These are phyloP conservation scores for Pneumocystis oryctolagi DNA, from an alignment of 1,139 yeast species.

Conservation along the genomic window DNA sequence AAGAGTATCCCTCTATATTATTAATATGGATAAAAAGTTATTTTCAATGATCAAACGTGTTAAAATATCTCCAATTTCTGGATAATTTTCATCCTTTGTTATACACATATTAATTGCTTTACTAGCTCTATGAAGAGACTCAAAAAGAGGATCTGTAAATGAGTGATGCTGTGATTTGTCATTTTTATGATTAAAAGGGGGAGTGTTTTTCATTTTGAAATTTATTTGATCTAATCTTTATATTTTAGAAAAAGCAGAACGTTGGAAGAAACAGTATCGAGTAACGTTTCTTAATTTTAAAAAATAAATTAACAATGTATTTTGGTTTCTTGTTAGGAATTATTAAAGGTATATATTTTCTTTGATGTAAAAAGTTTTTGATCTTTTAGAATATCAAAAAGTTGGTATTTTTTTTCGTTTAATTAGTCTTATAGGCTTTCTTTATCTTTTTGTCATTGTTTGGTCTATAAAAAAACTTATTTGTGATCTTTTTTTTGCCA, in stretches of 20 bases:
- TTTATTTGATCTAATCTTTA: not conserved
- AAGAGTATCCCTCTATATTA: conserved; percentile 18
- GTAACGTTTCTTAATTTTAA: not conserved
- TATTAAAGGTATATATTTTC: not conserved
- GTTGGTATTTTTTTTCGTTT: not conserved
- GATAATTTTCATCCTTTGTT: conserved; percentile 7
- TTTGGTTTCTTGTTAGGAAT: not conserved
- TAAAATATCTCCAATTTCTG: conserved; percentile 12
- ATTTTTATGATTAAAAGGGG: not conserved
- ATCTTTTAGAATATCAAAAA: not conserved
- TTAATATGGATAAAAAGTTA: not conserved
- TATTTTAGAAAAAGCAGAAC: not conserved
- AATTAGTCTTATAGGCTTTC: not conserved
- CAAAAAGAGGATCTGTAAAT: not conserved
- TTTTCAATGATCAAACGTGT: conserved; percentile 5
- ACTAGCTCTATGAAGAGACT: not conserved
- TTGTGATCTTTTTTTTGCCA: not conserved
- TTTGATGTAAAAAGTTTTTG: not conserved
- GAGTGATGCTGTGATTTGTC: not conserved
- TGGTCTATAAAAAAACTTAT: not conserved
- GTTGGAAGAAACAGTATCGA: not conserved
- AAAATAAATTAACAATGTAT: not conserved
- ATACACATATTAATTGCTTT: not conserved
- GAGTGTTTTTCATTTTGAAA: not conserved
- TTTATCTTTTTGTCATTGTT: not conserved